Percentiles rank a stretch among this genome's conserved stretches.
phyloP scores from a whole-genome alignment of 495 filamentous ascomycete species.

The Hypoxylon lienhwacheense region DNA sequence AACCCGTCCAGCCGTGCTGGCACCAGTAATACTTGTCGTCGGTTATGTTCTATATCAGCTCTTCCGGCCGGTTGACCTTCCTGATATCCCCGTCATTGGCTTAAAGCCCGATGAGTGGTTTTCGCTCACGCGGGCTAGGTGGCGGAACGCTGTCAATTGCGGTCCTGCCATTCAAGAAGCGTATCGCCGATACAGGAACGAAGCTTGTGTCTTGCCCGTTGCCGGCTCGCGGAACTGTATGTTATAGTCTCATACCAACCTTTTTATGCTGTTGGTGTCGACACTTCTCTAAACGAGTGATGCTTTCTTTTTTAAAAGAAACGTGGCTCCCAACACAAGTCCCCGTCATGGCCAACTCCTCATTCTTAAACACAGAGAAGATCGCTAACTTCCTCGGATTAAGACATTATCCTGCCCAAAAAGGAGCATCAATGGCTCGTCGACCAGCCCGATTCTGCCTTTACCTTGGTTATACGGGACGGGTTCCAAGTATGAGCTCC shows the following conservation, averaged over 20 bases:
- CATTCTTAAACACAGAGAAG: not conserved
- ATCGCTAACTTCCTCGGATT: not conserved
- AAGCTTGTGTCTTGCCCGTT: constrained; percentile 38
- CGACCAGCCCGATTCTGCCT: constrained; percentile 49
- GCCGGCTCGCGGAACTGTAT: constrained; percentile 20
- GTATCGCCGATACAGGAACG: constrained; percentile 31
- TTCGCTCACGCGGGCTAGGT: constrained; percentile 38
- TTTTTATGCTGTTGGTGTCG: not conserved
- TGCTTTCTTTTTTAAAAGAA: not conserved
- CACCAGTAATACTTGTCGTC: constrained; percentile 28
- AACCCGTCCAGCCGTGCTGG: constrained; percentile 20
- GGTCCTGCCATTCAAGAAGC: constrained; percentile 36
- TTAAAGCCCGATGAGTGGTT: constrained; percentile 43
- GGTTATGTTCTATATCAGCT: constrained; percentile 36
- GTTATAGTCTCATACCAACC: not conserved
- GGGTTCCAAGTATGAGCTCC: not conserved
- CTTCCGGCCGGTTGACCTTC: constrained; percentile 27
- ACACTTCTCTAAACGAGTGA: not conserved
- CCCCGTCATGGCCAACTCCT: not conserved
- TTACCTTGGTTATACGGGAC: constrained; percentile 14
- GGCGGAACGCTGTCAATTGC: constrained; percentile 41
- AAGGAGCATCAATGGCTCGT: constrained; percentile 46
- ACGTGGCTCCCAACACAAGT: too few relatives aligned
- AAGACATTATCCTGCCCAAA: constrained; percentile 44
- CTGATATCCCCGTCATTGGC: constrained; percentile 42